Evolutionary conservation across 768 basidiomycete species (phyloP).

Genomic region (Suillus tomentosus): DNA sequence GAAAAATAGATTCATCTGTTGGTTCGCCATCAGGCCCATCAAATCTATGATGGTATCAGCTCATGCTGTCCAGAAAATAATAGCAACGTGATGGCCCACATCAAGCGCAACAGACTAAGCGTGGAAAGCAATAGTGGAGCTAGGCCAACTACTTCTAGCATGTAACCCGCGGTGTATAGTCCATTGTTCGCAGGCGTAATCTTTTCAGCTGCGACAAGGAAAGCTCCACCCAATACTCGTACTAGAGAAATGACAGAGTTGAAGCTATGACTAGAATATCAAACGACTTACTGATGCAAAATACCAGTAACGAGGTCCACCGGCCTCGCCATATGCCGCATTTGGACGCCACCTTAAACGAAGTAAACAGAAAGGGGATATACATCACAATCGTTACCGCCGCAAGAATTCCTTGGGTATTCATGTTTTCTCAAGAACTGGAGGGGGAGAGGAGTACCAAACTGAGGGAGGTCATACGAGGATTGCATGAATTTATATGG

Average conservation of each 20-base stretch:
- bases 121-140: conserved; percentile 42
- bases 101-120: conserved; percentile 36
- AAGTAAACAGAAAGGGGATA: conserved; percentile 51
- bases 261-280: background rate
- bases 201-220: conserved; percentile 57
- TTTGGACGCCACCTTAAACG: conserved; percentile 46
- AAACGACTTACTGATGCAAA: conserved; percentile 51
- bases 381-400: conserved; percentile 63
- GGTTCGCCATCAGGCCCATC: conserved; percentile 28
- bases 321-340: conserved; percentile 62
- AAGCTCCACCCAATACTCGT: conserved; percentile 58
- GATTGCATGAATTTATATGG: conserved; percentile 19
- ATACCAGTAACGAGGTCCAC: conserved; percentile 64
- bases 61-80: background rate
- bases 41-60: conserved; percentile 25
- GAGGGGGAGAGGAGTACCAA: conserved; percentile 6
- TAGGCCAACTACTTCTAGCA: conserved; percentile 40
- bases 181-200: conserved; percentile 40
- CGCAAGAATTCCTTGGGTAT: conserved; percentile 52
- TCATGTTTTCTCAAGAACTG: conserved; percentile 25
- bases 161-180: conserved; percentile 54
- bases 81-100: conserved; percentile 27
- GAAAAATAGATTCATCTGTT: conserved; percentile 18
- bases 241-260: conserved; percentile 37
- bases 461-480: conserved; percentile 7